Evolutionary conservation across 2,329 filamentous ascomycete genomes (phyloP), one percentile per base, ranked within the genome.

Genomic region (Diaporthe sp.): DNA sequence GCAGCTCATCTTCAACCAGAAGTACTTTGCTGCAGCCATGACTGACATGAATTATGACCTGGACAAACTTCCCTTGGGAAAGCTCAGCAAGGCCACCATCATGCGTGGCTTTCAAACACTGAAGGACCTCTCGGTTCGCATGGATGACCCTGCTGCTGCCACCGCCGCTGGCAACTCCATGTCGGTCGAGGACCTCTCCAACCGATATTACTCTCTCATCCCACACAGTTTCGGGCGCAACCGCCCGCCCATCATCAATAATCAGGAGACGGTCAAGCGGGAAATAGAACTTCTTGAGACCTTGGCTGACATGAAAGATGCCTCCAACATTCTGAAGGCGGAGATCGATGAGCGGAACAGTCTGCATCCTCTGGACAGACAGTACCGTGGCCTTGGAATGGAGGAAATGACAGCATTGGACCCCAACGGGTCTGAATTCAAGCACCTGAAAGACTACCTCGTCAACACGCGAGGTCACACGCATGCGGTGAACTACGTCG

Each of bases 241-340:
- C 60, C 88, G 92, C 0, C 94, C 95, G 0, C 94, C 94, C 0
- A 81, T 96, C 78, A 94, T 98, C 79, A 82, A 82, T 46, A 85
- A 85, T 53, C 81, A 89, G 28, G 78, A 79, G 1, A 83, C 89
- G 78, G 88, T 98, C 79, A 95, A 96, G 85, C 89, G 85, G 79
- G 95, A 98, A 84, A 90, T 96, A 79, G 93, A 94, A 60, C 88
- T 97, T 78, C 89, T 98, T 0, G 94, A 97, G 80, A 94, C 92
- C 76, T 86, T 98, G 81, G 93, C 92, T 2, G 94, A 97, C 80
- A 96, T 98, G 94, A 95, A 96, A 84, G 93, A 94, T 76, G 92
- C 94, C 2, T 90, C 92, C 31, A 89, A 92, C 37, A 93, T 98
- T 80, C 93, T 97, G 89, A 95, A 94, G 83, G 85, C 88, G 5